A percentile compares a stretch with the other conserved stretches of the same genome.
Evolutionary conservation across 805 yeast genomes (phyloP).

Genomic region (Zygosaccharomyces pseudorouxii): DNA sequence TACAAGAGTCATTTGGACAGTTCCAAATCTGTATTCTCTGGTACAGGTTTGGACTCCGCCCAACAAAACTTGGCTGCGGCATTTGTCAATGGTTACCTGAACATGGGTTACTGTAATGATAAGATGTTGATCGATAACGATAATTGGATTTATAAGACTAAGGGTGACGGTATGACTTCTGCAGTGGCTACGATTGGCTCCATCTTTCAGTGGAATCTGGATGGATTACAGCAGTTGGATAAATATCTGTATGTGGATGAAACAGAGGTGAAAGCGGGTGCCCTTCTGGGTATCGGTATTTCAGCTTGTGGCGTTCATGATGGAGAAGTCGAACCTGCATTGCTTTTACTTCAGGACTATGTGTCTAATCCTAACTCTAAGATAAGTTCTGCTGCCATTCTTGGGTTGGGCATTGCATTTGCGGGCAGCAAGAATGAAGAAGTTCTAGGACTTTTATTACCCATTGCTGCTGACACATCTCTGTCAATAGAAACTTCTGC

Average conservation of each 20-base stretch:
- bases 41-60: constrained; percentile 70
- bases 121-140: constrained; percentile 74
- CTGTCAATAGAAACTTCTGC: constrained; percentile 74
- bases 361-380: constrained; percentile 58
- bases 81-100: constrained; percentile 89
- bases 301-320: constrained; percentile 91
- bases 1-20: constrained; percentile 87
- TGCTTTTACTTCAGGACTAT: constrained; percentile 79
- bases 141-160: constrained; percentile 87
- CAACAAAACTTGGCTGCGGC: constrained; percentile 92
- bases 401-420: constrained; percentile 90
- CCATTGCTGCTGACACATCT: constrained; percentile 74
- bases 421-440: constrained; percentile 91
- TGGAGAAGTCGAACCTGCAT: constrained; percentile 83
- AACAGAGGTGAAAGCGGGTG: constrained; percentile 91
- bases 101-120: constrained; percentile 87
- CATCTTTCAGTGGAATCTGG: constrained; percentile 87
- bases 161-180: constrained; percentile 85
- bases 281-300: constrained; percentile 90
- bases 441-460: constrained; percentile 68
- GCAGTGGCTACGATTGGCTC: constrained; percentile 91
- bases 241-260: constrained; percentile 82
- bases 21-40: constrained; percentile 50
- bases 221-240: constrained; percentile 86
- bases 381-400: constrained; percentile 74